These are phyloP conservation scores for Cladosporium sp. DNA, from an alignment of 2,329 filamentous ascomycete genomes.

Conservation along the genomic window DNA sequence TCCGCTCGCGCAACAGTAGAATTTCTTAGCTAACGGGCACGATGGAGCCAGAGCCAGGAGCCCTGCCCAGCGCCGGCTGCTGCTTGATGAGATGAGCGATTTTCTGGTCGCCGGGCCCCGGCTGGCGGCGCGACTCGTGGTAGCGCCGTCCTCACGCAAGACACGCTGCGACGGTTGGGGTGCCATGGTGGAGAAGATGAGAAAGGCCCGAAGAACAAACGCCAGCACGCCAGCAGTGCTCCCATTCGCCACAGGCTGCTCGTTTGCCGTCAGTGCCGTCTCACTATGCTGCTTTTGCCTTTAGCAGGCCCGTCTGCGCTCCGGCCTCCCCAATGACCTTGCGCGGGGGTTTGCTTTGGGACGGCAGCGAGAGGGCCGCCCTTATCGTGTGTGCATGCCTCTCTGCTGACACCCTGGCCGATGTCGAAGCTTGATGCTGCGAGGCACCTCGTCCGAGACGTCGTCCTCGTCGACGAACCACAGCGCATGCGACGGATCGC, in stretches of 20 bases:
- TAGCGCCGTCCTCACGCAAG: conserved; percentile 20
- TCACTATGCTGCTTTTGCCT: not conserved
- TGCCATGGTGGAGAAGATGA: conserved; percentile 10
- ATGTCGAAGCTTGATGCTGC: conserved; percentile 14
- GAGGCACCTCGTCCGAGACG: not conserved
- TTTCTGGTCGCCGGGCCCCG: conserved; percentile 22
- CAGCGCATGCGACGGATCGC: conserved; percentile 8
- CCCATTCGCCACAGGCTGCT: not conserved
- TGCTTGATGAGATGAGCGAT: conserved; percentile 19
- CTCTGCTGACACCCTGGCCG: conserved; percentile 13
- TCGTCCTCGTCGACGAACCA: not conserved
- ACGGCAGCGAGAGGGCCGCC: conserved; percentile 1
- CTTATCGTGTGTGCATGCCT: conserved; percentile 15
- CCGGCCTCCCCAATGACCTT: conserved; percentile 10
- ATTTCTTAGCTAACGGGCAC: conserved; percentile 22
- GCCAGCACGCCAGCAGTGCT: not conserved
- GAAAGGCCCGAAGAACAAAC: conserved; percentile 19
- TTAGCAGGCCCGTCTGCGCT: conserved; percentile 6
- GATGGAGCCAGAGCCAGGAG: conserved; percentile 11
- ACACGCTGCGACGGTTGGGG: conserved; percentile 21
- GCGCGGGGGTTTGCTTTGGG: conserved; percentile 10
- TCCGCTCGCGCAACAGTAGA: conserved; percentile 18
- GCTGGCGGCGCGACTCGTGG: conserved; percentile 21
- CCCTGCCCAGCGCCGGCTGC: conserved; percentile 10
- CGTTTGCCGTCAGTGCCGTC: conserved; percentile 12